Base-by-base conservation (phyloP, 805 yeast genomes). In the Priceomyces fermenticarens region DNA sequence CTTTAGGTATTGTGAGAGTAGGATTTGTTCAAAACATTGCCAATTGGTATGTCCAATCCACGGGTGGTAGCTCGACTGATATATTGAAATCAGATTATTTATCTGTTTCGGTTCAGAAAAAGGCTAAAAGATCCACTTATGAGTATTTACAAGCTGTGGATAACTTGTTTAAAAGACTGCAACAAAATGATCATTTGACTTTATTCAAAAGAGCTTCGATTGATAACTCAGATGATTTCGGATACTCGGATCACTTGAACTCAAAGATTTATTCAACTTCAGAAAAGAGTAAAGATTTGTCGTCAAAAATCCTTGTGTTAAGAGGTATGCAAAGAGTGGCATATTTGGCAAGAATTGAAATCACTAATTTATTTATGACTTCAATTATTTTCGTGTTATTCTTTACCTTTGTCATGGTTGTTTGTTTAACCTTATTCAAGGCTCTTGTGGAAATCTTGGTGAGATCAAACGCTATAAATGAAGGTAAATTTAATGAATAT, bases 281-380 rank as follows among this genome's bases (percentile, higher is more conserved):
- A 60, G 96, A 91, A 60, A 77, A 77, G 47, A 77, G 77, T 44
- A 60, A 75, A 2, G 67, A 75, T 31, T 62, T 84, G 36, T 65
- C 83, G 2, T 67, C 84, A 4, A 85, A 83, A 54, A 88, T 88
- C 32, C 72, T 93, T 53, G 82, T 91, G 30, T 67, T 93, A 40
- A 79, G 96, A 58, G 99, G 99, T 51, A 83, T 93, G 45, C 88
- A 88, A 62, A 82, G 99, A 67, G 97, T 91, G 5, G 82, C 97
- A 0, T 93, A 71, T 59, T 65, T 83, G 52, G 87, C 96, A 9
- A 77, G 78, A 14, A 90, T 93, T 51, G 99, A 93, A 65, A 75
- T 91, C 50, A 83, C 97, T 16, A 82, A 80, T 56, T 63, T 93
- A 43, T 93, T 89, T 63, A 71, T 90, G 67, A 93, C 99, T 0